phyloP scores from a whole-genome alignment of 257 asterid species.

The Pogostemon cablin region DNA sequence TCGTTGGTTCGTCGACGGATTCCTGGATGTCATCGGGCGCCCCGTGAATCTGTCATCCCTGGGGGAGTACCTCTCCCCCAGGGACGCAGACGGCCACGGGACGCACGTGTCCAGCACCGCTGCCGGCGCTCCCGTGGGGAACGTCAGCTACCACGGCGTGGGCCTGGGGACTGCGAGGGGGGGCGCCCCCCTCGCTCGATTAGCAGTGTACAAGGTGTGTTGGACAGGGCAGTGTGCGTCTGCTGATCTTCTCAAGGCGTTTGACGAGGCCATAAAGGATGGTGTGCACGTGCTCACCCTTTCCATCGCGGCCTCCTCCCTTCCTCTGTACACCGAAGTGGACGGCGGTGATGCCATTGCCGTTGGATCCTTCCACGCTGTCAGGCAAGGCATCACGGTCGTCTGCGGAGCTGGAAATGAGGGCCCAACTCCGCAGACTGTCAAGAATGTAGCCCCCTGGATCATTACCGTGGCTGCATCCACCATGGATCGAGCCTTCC shows the following conservation, averaged over 20 bases:
- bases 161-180: slow-evolving; percentile 49
- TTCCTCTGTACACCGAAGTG: slow-evolving; percentile 45
- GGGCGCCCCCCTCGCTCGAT: slow-evolving; percentile 52
- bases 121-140: slow-evolving; percentile 42
- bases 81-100: slow-evolving; percentile 51
- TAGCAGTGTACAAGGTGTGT: slow-evolving; percentile 53
- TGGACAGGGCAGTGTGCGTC: slow-evolving; percentile 43
- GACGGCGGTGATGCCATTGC: slow-evolving; percentile 47
- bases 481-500: slow-evolving; percentile 46
- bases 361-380: slow-evolving; percentile 50
- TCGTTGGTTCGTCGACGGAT: slow-evolving; percentile 46
- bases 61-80: slow-evolving; percentile 40
- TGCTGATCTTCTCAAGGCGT: slow-evolving; percentile 46
- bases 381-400: slow-evolving; percentile 42
- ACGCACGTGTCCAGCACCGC: slow-evolving; percentile 55
- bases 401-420: slow-evolving; percentile 51
- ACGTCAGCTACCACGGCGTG: slow-evolving; percentile 40
- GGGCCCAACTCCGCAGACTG: slow-evolving; percentile 41
- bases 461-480: slow-evolving; percentile 49
- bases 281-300: slow-evolving; percentile 46
- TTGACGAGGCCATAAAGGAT: slow-evolving; percentile 50
- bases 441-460: slow-evolving; percentile 47
- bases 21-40: slow-evolving; percentile 24
- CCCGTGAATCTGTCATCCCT: slow-evolving; percentile 13
- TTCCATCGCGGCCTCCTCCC: slow-evolving; percentile 32